These are phyloP conservation scores for Luffa acutangula DNA, from an alignment of 306 rosid genomes.

Conservation along the genomic window DNA sequence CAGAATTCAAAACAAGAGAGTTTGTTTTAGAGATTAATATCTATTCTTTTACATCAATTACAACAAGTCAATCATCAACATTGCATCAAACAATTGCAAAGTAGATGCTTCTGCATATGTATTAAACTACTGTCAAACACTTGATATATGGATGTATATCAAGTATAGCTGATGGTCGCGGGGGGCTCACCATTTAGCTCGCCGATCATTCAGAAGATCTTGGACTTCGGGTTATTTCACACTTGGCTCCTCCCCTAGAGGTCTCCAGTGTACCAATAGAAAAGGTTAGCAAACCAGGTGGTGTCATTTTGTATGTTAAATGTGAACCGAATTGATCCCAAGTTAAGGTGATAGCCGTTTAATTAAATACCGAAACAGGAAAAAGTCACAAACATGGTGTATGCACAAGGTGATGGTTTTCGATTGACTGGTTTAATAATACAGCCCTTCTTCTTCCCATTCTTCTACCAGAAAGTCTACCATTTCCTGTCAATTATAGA, in stretches of 20 bases:
- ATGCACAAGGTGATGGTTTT: not conserved
- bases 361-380: not conserved
- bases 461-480: constrained; percentile 13
- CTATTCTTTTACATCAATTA: not conserved
- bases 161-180: not conserved
- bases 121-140: not conserved
- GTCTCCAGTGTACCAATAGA: not conserved
- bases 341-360: not conserved
- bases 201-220: not conserved
- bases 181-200: not conserved
- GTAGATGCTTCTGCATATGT: not conserved
- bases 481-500: constrained; percentile 1
- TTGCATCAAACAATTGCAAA: not conserved
- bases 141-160: not conserved
- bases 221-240: not conserved
- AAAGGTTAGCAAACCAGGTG: not conserved
- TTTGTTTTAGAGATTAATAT: not conserved
- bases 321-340: not conserved
- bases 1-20: not conserved
- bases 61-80: not conserved
- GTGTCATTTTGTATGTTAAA: not conserved
- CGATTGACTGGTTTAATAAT: not conserved
- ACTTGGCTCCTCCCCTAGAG: not conserved
- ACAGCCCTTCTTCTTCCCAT: constrained; percentile 14
- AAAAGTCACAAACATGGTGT: not conserved